Evolutionary conservation across 2,329 filamentous ascomycete species (phyloP), one percentile per base, ranked within the genome.

Genomic region (Ampelomyces quisqualis): DNA sequence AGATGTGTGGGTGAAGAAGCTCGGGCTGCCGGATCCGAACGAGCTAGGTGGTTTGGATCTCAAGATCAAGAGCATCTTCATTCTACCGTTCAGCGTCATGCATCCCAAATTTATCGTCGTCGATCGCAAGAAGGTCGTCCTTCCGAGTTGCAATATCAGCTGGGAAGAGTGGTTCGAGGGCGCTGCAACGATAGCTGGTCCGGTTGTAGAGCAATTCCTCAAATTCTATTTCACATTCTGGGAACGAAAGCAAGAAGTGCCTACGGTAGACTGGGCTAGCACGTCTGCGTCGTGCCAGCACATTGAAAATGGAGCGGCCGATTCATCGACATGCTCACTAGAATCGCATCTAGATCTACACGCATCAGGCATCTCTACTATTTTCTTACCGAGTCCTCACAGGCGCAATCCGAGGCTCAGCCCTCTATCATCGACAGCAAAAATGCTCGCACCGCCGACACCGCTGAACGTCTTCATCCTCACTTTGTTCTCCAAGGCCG

Each of bases 101-200:
- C 88, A 94, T 60, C 85, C 88, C 0, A 94, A 94, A 58, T 91
- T 88, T 53, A 75, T 91, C 24, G 75, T 93, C 10, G 67, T 91
- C 1, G 88, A 94, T 62, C 77, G 84, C 1, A 65, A 72, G 21
- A 74, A 70, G 2, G 85, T 85, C 0, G 84, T 85, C 55, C 66
- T 93, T 7, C 88, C 88, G 0, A 89, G 85, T 55, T 90, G 86
- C 66, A 94, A 94, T 55, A 80, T 94, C 4, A 90, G 85, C 58
- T 93, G 86, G 86, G 88, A 93, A 65, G 69, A 80, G n/a, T 94
- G 88, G 88, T 84, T 91, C 18, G 88, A 94, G 64, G 86, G 84
- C 0, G 88, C 84, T 40, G 70, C 91, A 3, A 80, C 82, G 39
- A 67, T 91, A 8, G 73, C 74, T 5, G 87, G 86, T 0, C 72